Evolutionary conservation across 163 green algal species (phyloP), one percentile per base, ranked within the genome.

Genomic region (Dunaliella salina): DNA sequence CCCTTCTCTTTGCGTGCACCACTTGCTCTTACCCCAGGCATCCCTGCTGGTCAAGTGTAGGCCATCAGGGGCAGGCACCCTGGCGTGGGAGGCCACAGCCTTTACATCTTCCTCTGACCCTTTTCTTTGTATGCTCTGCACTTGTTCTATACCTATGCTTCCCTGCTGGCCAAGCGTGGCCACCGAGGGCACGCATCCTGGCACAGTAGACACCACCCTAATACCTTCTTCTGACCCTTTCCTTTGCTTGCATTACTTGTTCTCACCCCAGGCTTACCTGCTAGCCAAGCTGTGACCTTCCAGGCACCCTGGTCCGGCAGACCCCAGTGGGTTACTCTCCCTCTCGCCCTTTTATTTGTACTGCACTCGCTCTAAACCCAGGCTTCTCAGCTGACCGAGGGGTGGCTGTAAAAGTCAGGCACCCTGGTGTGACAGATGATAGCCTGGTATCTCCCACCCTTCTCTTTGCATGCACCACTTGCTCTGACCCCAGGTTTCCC

Each of bases 1-100:
- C 67, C 67, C 29, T n/a, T 11, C 8, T 33, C 67, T 79, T n/a
- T 79, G 26, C 29, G 15, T n/a, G 22, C n/a, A 45, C 13, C n/a
- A 18, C 75, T 34, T 12, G 20, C 75, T 40, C 29, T 81, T 3
- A 26, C 33, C 80, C 80, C 81, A 20, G 29, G 33, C 45, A 50
- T 72, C 59, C 34, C 40, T 32, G 0, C 85, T 85, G 93, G 94
- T 72, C 90, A 88, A n/a, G 46, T 87, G 0, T 94, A 97, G 40
- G 91, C 91, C 0, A 85, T 94, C 85, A 94, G 93, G 88, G 90
- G 93, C 33, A 88, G 90, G 24, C 96, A 98, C 87, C 96, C 96
- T 26, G 93, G 92, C n/a, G 95, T 98, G 34, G 87, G 80, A 32
- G 87, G 91, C 0, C 89, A 94, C 25, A 97, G 98, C 84, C 87